Evolutionary conservation across 306 rosid species (phyloP).

Genomic region (Prunus armeniaca): DNA sequence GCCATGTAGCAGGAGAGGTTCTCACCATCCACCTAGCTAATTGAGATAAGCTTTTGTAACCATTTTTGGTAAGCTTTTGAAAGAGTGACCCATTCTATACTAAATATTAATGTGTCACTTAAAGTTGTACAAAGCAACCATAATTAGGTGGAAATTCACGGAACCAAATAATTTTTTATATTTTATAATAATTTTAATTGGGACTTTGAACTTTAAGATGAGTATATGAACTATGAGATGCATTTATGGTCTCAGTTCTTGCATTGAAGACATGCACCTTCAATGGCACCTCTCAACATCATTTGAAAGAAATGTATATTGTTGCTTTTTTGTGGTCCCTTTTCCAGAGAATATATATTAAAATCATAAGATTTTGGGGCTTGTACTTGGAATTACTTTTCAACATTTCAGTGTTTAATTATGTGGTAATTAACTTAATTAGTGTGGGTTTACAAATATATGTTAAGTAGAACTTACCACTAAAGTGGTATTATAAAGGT

Average conservation of each 20-base stretch:
- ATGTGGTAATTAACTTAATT: neutral
- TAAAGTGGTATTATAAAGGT: neutral
- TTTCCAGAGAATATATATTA: conserved; percentile 32
- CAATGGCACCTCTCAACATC: conserved; percentile 23
- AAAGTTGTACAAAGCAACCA: neutral
- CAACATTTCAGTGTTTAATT: neutral
- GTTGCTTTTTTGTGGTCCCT: conserved; percentile 53
- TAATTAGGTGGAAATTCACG: neutral
- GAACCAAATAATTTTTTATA: neutral
- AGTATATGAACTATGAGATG: conserved; percentile 23
- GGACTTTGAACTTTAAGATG: neutral
- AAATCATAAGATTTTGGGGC: conserved; percentile 22
- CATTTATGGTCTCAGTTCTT: conserved; percentile 61
- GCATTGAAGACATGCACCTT: conserved; percentile 46
- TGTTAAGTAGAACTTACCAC: neutral
- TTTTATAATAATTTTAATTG: neutral
- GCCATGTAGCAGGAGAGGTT: neutral
- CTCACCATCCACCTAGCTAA: neutral
- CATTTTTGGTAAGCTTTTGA: neutral
- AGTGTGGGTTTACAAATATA: neutral
- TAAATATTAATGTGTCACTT: neutral
- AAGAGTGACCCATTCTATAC: neutral
- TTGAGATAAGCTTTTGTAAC: neutral
- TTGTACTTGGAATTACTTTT: conserved; percentile 15
- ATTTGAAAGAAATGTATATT: conserved; percentile 40